Evolutionary conservation across 2,329 filamentous ascomycete genomes (phyloP), one percentile per base, ranked within the genome.

Genomic region (Lachnellula hyalina): DNA sequence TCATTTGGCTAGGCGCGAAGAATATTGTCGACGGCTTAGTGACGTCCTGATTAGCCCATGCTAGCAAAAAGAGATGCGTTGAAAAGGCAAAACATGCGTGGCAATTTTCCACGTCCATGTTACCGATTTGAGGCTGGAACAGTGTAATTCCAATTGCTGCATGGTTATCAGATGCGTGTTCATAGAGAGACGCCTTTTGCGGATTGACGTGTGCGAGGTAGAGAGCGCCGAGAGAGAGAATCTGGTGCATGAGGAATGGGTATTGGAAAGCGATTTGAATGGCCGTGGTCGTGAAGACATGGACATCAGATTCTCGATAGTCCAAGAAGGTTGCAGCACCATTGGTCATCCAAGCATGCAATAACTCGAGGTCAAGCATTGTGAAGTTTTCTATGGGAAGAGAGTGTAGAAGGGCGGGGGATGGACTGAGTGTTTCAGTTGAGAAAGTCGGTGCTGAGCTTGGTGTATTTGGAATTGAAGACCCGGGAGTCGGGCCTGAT

Each of bases 91-190:
- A 71, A 32, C 64, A 63, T 2, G 68, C 62, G 17, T 69, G 60
- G 17, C 62, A 68, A 45, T 69, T 66, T 55, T 72, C 58, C 66
- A 69, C 15, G 64, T 65, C 55, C 69, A 73, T 65, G 72, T 72
- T 32, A 77, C 80, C 40, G 78, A 85, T 57, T 51, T 65, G 59
- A 15, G 65, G 59, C 52, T 70, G 69, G 55, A 70, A 72, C 6
- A 65, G 51, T 12, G 60, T 57, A 3, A 73, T 59, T 28, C 62
- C 67, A 17, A 58, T 65, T 35, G 68, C 67, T 17, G 69, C 57
- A 21, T 69, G 67, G 1, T 65, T 67, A 21, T 38, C 71, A 61
- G 55, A 71, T 59, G 55, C 66, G 57, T 53, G 60, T 53, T 47
- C 67, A 67, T 56, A 66, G 47, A 28, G 56, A 47, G 19, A 51